Base-by-base conservation (phyloP, 176 grass and related monocot genomes). In the Alopecurus myosuroides region DNA sequence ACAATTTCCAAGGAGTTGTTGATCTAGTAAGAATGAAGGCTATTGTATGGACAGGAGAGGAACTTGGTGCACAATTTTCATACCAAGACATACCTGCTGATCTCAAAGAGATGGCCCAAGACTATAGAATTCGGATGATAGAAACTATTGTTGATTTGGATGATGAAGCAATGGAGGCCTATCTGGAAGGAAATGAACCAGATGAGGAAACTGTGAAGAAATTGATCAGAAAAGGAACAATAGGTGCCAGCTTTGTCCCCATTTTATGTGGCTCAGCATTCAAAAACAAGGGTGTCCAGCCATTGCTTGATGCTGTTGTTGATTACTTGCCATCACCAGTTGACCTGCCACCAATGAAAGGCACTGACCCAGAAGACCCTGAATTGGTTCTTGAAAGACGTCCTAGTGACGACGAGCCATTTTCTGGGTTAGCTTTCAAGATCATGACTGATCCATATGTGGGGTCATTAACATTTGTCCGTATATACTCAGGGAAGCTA, bases 381-480 rank as follows among this genome's bases (percentile, higher is more conserved):
- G 96, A 98, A 85, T 7, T 86, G 55, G 39, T 82, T 76, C 40
- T 94, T 82, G 91, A 95, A 89, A 94, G 96, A 83, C 5, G 5
- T 50, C 70, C 93, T 41, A 87, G 81, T 87, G 89, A 98, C 31
- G 86, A 90, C 31, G 96, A 95, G 31, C 91, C 96, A 75, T 98
- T 98, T 91, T 90, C 96, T 60, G 96, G 96, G 56, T 70, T 98
- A 83, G 96, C 96, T 85, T 98, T 98, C 84, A 98, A 98, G 88
- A 98, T 98, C 78, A 98, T 98, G 96, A 94, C 79, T 48, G 96
- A 98, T 86, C 79, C 93, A 77, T 98, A 95, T 85, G 96, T 98
- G 75, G 96, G 96, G 11, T 92, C 96, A 78, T 70, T 98, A 67
- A 98, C 96, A 57, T 98, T 98, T 80, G 96, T 98, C 23, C 92